phyloP scores from a whole-genome alignment of 148 eudicot genomes.

The Vaccinium macrocarpon region DNA sequence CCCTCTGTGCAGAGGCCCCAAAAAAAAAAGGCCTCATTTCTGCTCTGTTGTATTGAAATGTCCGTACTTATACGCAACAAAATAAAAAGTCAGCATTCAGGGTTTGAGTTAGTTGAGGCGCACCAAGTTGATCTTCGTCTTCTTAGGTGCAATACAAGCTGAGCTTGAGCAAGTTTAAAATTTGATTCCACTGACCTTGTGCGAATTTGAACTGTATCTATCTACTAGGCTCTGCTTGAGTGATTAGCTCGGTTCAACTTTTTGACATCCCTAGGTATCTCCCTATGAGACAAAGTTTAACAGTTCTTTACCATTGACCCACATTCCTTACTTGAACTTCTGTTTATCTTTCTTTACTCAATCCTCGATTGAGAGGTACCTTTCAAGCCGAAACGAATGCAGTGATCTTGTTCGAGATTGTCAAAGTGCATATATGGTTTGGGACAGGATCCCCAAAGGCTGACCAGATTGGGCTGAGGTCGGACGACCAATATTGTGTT shows the following conservation, averaged over 20 bases:
- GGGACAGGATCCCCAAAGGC: neutral
- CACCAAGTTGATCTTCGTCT: neutral
- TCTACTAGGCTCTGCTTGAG: neutral
- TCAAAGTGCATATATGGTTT: neutral
- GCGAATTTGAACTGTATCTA: neutral
- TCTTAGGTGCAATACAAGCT: neutral
- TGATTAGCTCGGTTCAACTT: neutral
- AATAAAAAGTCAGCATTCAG: neutral
- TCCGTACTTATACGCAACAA: neutral
- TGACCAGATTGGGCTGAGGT: neutral
- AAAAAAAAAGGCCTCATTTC: neutral
- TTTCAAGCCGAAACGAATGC: neutral
- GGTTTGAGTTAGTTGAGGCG: neutral
- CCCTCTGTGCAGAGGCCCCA: neutral
- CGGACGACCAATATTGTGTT: neutral
- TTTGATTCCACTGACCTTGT: neutral
- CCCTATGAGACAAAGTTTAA: neutral
- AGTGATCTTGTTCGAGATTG: neutral
- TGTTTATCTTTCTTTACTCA: neutral
- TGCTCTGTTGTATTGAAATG: neutral
- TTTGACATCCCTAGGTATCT: neutral
- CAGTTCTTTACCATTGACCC: neutral
- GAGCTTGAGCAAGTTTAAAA: neutral
- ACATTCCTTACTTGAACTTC: neutral
- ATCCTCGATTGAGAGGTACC: neutral